Conservation (phyloP, 148 eudicot genomes). For the Cornus controversa region DNA sequence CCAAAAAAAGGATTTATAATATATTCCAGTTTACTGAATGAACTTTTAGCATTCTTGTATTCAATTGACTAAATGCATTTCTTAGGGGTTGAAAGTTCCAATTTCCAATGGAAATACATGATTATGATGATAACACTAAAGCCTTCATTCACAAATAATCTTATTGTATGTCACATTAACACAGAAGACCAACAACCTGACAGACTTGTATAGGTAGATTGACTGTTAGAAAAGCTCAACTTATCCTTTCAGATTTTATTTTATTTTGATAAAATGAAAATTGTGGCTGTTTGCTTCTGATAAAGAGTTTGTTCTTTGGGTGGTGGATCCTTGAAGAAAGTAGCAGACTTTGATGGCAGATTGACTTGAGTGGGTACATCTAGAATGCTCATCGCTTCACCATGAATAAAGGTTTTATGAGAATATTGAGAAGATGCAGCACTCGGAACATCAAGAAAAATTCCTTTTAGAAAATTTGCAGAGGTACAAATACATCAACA, state of each 20-base stretch:
- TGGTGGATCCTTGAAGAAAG: constrained; percentile 1
- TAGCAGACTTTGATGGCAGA: constrained; percentile 3
- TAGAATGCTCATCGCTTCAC: constrained; percentile 18
- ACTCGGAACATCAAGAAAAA: constrained; percentile 33
- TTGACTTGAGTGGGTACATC: constrained; percentile 20
- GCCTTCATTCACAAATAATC: no score
- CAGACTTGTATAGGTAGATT: not conserved
- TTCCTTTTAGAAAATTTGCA: constrained; percentile 13
- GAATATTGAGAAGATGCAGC: constrained; percentile 41
- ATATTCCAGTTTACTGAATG: not conserved
- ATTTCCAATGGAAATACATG: not conserved
- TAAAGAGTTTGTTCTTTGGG: constrained; percentile 10
- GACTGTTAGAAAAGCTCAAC: constrained; percentile 24
- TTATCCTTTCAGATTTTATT: not conserved
- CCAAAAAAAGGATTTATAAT: not conserved
- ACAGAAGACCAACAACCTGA: not conserved
- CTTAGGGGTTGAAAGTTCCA: not conserved
- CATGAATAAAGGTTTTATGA: constrained; percentile 15
- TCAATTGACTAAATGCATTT: not conserved
- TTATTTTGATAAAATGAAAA: constrained; percentile 1
- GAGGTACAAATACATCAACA: constrained; percentile 22
- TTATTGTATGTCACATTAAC: not conserved
- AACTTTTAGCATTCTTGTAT: not conserved
- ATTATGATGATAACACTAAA: no score
- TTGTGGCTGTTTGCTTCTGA: not conserved